Evolutionary conservation across 495 filamentous ascomycete species (phyloP).

Genomic region (Haplographium delicatum): DNA sequence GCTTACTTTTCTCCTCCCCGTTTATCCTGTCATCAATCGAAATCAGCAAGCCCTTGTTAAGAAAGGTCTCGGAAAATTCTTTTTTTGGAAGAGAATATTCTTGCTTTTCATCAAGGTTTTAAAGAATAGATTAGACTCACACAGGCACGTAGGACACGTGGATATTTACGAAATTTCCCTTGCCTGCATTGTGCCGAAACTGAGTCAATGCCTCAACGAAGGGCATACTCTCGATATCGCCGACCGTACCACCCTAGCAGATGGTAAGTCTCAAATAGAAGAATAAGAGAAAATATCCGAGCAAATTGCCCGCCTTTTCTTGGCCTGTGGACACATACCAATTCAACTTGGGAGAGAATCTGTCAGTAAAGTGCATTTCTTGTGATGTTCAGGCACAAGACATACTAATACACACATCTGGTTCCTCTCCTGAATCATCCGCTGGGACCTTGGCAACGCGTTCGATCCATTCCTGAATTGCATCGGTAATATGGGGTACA

Average conservation of each 20-base stretch:
- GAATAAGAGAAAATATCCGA: constrained; percentile 11
- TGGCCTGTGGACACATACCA: constrained; percentile 23
- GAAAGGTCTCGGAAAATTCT: background rate
- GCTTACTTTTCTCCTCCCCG: constrained; percentile 96
- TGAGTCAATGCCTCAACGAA: constrained; percentile 86
- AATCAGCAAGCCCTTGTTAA: constrained; percentile 10
- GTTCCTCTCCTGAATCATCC: constrained; percentile 73
- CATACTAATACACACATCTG: constrained; percentile 91
- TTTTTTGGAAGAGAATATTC: constrained; percentile 15
- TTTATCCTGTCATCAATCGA: constrained; percentile 30
- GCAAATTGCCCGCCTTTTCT: background rate
- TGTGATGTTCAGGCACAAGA: constrained; percentile 4
- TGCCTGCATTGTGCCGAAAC: constrained; percentile 64
- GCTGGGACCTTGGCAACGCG: constrained; percentile 81
- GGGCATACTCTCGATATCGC: constrained; percentile 86
- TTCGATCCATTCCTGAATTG: constrained; percentile 89
- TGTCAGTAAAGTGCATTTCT: constrained; percentile 12
- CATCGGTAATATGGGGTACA: constrained; percentile 86
- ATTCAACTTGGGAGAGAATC: constrained; percentile 26
- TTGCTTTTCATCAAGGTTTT: constrained; percentile 16
- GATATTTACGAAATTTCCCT: constrained; percentile 79
- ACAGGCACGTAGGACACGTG: constrained; percentile 78
- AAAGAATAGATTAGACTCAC: background rate
- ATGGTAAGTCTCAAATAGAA: constrained; percentile 9
- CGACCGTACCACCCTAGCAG: constrained; percentile 62